Base-by-base conservation (phyloP, 148 eudicot genomes). In the Simmondsia chinensis region DNA sequence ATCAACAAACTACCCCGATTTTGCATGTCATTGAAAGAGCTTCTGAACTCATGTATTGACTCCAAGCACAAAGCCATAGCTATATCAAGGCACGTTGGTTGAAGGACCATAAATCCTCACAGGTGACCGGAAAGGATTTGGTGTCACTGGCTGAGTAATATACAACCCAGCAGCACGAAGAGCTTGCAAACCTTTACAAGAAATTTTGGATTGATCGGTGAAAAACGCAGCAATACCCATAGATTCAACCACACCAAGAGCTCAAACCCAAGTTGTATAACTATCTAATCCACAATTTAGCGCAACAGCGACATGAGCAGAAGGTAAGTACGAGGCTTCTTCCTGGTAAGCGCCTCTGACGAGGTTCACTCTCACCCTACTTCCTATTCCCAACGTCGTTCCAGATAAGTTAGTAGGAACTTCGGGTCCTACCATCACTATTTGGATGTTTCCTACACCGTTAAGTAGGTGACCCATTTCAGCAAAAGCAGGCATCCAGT, bases 41-140 rank as follows among this genome's bases (percentile, higher is more conserved):
- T n/a, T n/a, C n/a, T n/a, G n/a, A n/a, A 23, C n/a, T 64, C 56
- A 67, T 22, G 73, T 66, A 35, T 63, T 72, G 22, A 63, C 77
- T 40, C 77, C 77, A 48, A 72, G 48, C 39, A 72, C 46, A 59
- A 72, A 72, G 39, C 66, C 55, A 40, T 72, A 62, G 64, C 66
- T 67, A 30, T 63, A 72, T 3, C 59, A 62, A 21, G 77, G 73
- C 54, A 72, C 46, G 50, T 72, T 72, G 44, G 55, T 67, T 20
- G 60, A 67, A 53, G 66, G 44, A 28, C 59, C 59, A 21, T 28
- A 33, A 35, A 16, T 72, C 43, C 59, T 67, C 30, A 67, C 70
- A 10, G 77, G 77, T 43, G 77, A 72, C 5, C 73, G 70, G 52
- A 72, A 67, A 43, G 77, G 73, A 35, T 72, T 72, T 26, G 77